Conservation (phyloP, 73 alveolate genomes). For the Paramecium pentaurelia region DNA sequence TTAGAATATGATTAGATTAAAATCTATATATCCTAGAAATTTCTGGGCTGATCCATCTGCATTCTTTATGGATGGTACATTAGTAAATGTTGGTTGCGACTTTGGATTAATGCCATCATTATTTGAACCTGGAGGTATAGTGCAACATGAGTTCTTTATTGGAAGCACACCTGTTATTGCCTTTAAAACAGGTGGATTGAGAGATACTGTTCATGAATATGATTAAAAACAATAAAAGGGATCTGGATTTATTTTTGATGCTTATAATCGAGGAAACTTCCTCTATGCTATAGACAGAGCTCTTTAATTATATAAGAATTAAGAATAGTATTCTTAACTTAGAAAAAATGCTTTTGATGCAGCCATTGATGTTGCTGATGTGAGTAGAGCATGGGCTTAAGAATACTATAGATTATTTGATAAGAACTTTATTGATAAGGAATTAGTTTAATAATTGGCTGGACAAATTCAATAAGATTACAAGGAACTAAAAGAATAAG, state of each 20-base stretch:
- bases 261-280: constrained; percentile 83
- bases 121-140: constrained; percentile 99
- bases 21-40: constrained; percentile 85
- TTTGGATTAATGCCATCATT: constrained; percentile 97
- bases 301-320: constrained; percentile 74
- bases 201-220: constrained; percentile 71
- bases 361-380: constrained; percentile 92
- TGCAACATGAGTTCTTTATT: constrained; percentile 98
- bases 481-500: constrained; percentile 61
- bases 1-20: constrained; percentile 76
- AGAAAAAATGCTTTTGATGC: constrained; percentile 92
- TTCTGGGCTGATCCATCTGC: constrained; percentile 98
- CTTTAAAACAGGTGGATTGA: constrained; percentile 97
- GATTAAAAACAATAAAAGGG: constrained; percentile 67
- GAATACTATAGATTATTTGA: constrained; percentile 91
- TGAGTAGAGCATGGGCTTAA: constrained; percentile 90
- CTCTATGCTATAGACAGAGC: constrained; percentile 89
- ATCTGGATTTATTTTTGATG: constrained; percentile 91
- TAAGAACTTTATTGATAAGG: constrained; percentile 74
- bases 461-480: constrained; percentile 35
- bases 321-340: constrained; percentile 73
- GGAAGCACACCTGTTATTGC: constrained; percentile 99
- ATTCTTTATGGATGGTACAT: constrained; percentile 96
- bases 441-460: constrained; percentile 40
- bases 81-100: constrained; percentile 95